phyloP scores from a whole-genome alignment of 441 rosid species.

The Hypseocharis bilobata region DNA sequence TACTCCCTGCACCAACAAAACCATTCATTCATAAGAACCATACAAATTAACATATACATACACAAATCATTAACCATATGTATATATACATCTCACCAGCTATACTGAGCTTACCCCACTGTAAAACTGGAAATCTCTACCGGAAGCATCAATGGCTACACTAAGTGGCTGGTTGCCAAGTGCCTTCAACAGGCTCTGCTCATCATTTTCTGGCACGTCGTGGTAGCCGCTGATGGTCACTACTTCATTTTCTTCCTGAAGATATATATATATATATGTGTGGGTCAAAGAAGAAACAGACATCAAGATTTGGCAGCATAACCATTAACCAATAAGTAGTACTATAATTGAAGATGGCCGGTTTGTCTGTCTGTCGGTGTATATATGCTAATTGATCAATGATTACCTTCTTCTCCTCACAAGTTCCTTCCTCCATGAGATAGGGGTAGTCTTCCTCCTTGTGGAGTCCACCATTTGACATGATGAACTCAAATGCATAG shows the following conservation, averaged over 20 bases:
- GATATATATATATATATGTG: not conserved
- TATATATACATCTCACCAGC: not conserved
- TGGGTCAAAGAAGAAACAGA: not conserved
- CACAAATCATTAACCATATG: no score
- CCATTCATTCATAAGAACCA: no score
- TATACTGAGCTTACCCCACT: conserved; percentile 53
- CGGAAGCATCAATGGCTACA: conserved; percentile 88
- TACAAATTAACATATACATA: no score
- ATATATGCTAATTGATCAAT: no score
- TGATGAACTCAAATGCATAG: conserved; percentile 66
- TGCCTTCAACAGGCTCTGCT: conserved; percentile 60
- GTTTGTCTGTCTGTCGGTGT: no score
- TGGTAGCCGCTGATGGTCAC: conserved; percentile 70
- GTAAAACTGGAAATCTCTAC: conserved; percentile 83
- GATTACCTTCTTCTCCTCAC: conserved; percentile 61
- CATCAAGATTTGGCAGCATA: no score
- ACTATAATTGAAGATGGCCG: no score
- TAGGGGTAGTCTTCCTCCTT: conserved; percentile 85
- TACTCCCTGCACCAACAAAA: no score
- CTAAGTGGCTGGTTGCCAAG: conserved; percentile 81
- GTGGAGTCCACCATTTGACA: conserved; percentile 66
- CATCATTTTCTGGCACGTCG: conserved; percentile 70
- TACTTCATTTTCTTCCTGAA: conserved; percentile 45
- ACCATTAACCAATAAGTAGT: no score
- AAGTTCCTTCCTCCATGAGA: conserved; percentile 80